Conservation (phyloP, 257 asterid genomes). For the Scutellaria galericulata region DNA sequence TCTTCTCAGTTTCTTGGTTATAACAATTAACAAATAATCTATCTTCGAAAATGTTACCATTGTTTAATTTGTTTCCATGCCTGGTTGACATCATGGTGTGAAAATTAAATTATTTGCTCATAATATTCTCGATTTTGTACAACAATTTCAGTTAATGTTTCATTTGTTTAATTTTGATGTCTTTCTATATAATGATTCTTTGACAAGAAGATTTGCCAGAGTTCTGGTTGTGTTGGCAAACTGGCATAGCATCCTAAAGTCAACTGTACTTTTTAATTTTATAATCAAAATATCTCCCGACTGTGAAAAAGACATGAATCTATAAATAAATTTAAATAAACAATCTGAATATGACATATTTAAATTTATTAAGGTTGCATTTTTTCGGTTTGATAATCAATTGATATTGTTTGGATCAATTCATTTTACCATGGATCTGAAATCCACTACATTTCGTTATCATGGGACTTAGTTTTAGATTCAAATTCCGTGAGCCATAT, state of each 20-base stretch:
- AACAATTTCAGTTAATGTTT: slow-evolving; percentile 33
- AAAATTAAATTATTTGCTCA: slow-evolving; percentile 27
- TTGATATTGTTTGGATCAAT: too few species aligned
- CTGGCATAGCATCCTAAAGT: slow-evolving; percentile 40
- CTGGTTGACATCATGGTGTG: slow-evolving; percentile 40
- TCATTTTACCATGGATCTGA: too few species aligned
- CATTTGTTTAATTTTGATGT: background rate
- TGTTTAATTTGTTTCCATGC: slow-evolving; percentile 42
- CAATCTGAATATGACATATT: background rate
- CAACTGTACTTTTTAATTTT: slow-evolving; percentile 34
- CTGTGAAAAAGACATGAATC: background rate
- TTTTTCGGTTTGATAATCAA: too few species aligned
- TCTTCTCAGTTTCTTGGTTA: slow-evolving; percentile 37
- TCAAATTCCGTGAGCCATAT: too few species aligned
- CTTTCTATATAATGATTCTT: slow-evolving; percentile 27
- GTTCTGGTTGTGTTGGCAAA: slow-evolving; percentile 33
- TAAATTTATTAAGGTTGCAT: too few species aligned
- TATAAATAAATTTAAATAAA: background rate
- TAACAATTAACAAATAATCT: slow-evolving; percentile 4
- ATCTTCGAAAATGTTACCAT: slow-evolving; percentile 39
- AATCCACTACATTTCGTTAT: too few species aligned
- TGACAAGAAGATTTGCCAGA: slow-evolving; percentile 42
- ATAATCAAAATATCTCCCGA: slow-evolving; percentile 21
- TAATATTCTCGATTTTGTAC: slow-evolving; percentile 46
- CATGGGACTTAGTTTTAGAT: too few species aligned